Percentiles rank a stretch among this genome's conserved stretches.
These are phyloP conservation scores for Stentor roeselii DNA, from an alignment of 73 alveolate genomes.

Conservation along the genomic window DNA sequence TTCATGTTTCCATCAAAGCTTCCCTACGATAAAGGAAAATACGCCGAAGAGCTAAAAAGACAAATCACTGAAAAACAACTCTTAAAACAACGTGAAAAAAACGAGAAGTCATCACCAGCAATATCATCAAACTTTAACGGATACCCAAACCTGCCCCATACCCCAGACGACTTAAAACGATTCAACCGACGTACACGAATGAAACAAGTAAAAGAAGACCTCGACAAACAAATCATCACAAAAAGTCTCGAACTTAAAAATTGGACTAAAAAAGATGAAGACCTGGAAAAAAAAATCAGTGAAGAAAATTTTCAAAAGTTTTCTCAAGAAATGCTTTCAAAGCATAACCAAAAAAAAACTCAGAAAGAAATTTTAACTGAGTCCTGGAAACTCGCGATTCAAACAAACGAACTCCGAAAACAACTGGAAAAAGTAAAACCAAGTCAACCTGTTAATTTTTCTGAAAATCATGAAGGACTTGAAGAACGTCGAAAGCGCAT, in stretches of 20 bases:
- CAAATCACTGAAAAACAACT: background rate
- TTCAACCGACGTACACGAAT: too few relatives aligned
- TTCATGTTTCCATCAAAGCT: too few relatives aligned
- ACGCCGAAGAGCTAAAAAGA: conserved; percentile 4
- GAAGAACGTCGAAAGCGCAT: too few relatives aligned
- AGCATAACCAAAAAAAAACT: background rate
- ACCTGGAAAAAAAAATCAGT: background rate
- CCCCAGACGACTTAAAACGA: background rate
- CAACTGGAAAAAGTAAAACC: conserved; percentile 1
- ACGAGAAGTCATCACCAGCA: background rate
- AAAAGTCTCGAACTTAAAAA: background rate
- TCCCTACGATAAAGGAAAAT: background rate
- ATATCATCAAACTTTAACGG: conserved; percentile 14
- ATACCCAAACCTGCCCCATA: conserved; percentile 19
- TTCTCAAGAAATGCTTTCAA: background rate
- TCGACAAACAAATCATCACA: background rate
- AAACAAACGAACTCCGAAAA: background rate
- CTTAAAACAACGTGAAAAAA: background rate
- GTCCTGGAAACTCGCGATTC: background rate
- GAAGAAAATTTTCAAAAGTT: background rate
- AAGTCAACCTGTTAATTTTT: too few relatives aligned
- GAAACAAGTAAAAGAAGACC: background rate
- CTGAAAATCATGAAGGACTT: too few relatives aligned
- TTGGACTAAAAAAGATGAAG: background rate
- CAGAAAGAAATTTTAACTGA: background rate